These are phyloP conservation scores for Usnea hakonensis DNA, from an alignment of 495 filamentous ascomycete species.

Conservation along the genomic window DNA sequence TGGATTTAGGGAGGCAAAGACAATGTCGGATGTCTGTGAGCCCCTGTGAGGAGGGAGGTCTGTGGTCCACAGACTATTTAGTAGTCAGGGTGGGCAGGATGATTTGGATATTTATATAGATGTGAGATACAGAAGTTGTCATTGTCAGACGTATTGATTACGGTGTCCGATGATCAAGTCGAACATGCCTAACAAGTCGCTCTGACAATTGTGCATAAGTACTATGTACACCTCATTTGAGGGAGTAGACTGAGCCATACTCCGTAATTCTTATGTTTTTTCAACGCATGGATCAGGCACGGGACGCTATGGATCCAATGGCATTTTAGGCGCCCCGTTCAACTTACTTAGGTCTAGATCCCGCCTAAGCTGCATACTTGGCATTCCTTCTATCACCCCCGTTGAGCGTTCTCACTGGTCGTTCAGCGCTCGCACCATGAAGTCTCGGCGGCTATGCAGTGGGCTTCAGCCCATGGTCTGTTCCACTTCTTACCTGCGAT, in stretches of 20 bases:
- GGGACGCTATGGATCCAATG: background rate
- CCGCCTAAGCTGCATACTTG: background rate
- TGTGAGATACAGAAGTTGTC: background rate
- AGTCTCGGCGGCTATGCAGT: slow-evolving; percentile 19
- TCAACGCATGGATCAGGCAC: no score
- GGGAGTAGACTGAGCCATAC: no score
- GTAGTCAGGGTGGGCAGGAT: background rate
- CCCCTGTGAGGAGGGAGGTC: background rate
- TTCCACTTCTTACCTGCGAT: slow-evolving; percentile 5
- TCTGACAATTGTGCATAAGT: no score
- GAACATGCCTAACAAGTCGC: background rate
- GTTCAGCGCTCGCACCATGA: background rate
- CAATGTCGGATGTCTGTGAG: background rate
- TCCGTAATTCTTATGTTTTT: no score
- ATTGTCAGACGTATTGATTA: background rate
- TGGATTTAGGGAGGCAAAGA: background rate
- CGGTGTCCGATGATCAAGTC: background rate
- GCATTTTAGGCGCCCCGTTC: background rate
- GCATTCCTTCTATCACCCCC: background rate
- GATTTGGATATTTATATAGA: background rate
- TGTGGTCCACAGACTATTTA: background rate
- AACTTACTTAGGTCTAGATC: background rate
- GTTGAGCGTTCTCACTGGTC: background rate
- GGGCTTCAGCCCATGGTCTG: slow-evolving; percentile 10
- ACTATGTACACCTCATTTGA: no score